A percentile compares a stretch with the other conserved stretches of the same genome.
phyloP scores from a whole-genome alignment of 2,329 filamentous ascomycete genomes.

The Colletotrichum sp. region DNA sequence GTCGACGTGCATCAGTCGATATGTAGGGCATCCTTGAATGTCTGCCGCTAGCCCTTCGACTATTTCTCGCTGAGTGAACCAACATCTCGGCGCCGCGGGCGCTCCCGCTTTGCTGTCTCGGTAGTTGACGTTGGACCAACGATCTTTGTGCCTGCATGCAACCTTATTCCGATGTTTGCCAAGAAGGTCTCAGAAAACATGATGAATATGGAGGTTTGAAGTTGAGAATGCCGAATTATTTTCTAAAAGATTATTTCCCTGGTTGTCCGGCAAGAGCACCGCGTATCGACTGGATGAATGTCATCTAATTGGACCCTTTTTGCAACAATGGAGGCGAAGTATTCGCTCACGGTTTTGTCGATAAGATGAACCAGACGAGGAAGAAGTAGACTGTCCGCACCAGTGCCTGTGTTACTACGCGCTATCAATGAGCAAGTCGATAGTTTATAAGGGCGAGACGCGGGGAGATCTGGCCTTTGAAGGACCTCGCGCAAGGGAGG shows the following conservation, averaged over 20 bases:
- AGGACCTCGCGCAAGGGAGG: neutral
- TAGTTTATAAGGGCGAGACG: neutral
- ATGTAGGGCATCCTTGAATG: neutral
- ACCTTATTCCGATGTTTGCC: neutral
- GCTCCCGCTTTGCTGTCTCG: neutral
- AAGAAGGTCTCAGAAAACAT: neutral
- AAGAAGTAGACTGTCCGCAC: neutral
- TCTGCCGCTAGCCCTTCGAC: neutral
- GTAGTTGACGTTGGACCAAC: neutral
- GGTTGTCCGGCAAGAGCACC: neutral
- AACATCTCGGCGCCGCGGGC: neutral
- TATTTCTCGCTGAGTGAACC: neutral
- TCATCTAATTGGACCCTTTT: neutral
- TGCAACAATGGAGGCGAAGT: neutral
- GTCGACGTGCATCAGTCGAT: neutral
- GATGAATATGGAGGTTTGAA: neutral
- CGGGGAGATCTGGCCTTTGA: neutral
- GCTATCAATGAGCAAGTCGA: neutral
- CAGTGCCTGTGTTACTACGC: neutral
- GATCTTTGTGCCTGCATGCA: neutral
- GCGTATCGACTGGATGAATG: neutral
- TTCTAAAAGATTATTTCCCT: neutral
- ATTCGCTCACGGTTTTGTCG: neutral
- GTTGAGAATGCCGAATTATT: neutral
- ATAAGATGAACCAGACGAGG: neutral